These are phyloP conservation scores for Podospora comata DNA, from an alignment of 495 filamentous ascomycete species.

Conservation along the genomic window DNA sequence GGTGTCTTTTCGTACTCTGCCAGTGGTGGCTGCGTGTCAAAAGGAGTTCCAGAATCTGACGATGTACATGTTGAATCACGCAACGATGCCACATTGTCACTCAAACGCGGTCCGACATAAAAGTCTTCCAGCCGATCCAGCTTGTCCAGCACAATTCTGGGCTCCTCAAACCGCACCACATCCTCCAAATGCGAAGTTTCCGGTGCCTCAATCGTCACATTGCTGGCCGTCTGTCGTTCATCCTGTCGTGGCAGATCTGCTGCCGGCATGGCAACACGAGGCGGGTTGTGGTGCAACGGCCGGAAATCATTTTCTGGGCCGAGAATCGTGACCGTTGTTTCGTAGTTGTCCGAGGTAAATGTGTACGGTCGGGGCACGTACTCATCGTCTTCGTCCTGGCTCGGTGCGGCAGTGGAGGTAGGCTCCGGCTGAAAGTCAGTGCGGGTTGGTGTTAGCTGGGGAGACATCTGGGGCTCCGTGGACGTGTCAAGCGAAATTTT, in stretches of 20 bases:
- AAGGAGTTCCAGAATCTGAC: slow-evolving; percentile 30
- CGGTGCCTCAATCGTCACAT: slow-evolving; percentile 16
- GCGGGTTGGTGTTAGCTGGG: slow-evolving; percentile 33
- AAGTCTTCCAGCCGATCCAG: slow-evolving; percentile 36
- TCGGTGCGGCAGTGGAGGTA: slow-evolving; percentile 19
- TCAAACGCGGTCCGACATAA: slow-evolving; percentile 34
- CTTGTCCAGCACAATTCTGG: slow-evolving; percentile 18
- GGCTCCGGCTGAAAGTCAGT: slow-evolving; percentile 24
- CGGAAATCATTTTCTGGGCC: slow-evolving; percentile 41
- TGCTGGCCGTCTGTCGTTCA: slow-evolving; percentile 19
- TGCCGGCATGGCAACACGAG: slow-evolving; percentile 25
- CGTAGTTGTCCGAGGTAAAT: slow-evolving; percentile 33
- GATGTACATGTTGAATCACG: slow-evolving; percentile 35
- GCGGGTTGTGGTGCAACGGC: slow-evolving; percentile 33
- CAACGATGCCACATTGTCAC: slow-evolving; percentile 32
- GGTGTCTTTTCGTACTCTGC: slow-evolving; percentile 27
- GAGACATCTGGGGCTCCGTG: slow-evolving; percentile 19
- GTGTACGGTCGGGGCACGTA: slow-evolving; percentile 41
- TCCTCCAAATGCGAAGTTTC: slow-evolving; percentile 5
- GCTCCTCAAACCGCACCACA: slow-evolving; percentile 15
- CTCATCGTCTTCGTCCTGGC: slow-evolving; percentile 30
- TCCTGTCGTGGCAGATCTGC: slow-evolving; percentile 25
- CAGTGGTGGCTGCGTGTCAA: slow-evolving; percentile 26
- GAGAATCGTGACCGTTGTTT: slow-evolving; percentile 46
- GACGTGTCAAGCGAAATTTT: slow-evolving; percentile 42